These are phyloP conservation scores for Vitis hybrid DNA, from an alignment of 177 flowering plant genomes.

Conservation along the genomic window DNA sequence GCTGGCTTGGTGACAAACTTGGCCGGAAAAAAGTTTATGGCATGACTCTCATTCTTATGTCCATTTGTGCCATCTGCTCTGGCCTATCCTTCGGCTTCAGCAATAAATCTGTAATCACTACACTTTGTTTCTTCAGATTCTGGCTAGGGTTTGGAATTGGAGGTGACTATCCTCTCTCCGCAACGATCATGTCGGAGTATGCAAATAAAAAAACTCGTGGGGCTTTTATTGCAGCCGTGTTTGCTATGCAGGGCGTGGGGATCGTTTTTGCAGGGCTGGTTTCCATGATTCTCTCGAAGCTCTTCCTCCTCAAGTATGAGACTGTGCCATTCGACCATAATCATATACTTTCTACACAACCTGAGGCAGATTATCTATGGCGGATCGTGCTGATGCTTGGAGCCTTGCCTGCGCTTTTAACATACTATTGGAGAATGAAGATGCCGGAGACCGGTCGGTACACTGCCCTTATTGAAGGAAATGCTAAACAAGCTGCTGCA, in stretches of 20 bases:
- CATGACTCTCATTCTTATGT: slow-evolving; percentile 25
- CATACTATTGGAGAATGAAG: slow-evolving; percentile 47
- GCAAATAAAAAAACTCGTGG: slow-evolving; percentile 25
- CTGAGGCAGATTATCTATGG: slow-evolving; percentile 38
- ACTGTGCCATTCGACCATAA: background rate
- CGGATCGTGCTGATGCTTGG: slow-evolving; percentile 44
- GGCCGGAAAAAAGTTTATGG: slow-evolving; percentile 34
- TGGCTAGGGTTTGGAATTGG: slow-evolving; percentile 24
- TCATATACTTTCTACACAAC: slow-evolving; percentile 10
- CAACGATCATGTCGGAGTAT: slow-evolving; percentile 29
- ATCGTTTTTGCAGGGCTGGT: slow-evolving; percentile 18
- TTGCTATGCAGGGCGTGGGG: slow-evolving; percentile 28
- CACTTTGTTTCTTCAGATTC: slow-evolving; percentile 26
- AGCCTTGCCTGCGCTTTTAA: slow-evolving; percentile 41
- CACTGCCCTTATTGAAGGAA: slow-evolving; percentile 31
- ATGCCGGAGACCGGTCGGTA: slow-evolving; percentile 53
- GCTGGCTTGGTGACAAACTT: slow-evolving; percentile 26
- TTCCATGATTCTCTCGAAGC: slow-evolving; percentile 1
- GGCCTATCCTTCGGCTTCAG: slow-evolving; percentile 27
- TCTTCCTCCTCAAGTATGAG: background rate
- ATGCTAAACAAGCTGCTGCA: slow-evolving; percentile 34
- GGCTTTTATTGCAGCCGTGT: slow-evolving; percentile 23
- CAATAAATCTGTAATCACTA: slow-evolving; percentile 15
- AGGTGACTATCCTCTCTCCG: slow-evolving; percentile 27
- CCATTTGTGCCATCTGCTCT: slow-evolving; percentile 20